phyloP scores from a whole-genome alignment of 2,329 filamentous ascomycete genomes.

The Fusarium albidum region DNA sequence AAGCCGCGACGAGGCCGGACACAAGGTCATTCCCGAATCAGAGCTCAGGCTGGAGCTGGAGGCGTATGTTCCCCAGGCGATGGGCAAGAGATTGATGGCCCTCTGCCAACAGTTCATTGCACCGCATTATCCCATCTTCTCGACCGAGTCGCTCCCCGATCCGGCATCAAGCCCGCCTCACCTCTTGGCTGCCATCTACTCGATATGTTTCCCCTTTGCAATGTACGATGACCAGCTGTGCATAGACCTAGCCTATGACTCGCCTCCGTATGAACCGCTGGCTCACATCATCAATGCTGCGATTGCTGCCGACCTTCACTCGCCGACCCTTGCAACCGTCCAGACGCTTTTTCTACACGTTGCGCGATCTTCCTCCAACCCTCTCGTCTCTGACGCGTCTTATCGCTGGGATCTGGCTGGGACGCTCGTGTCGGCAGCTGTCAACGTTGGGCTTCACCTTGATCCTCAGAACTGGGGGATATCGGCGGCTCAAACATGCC shows the following conservation, averaged over 20 bases:
- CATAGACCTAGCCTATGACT: constrained; percentile 34
- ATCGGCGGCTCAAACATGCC: constrained; percentile 12
- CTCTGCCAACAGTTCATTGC: constrained; percentile 18
- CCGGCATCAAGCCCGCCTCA: neutral
- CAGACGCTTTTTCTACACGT: constrained; percentile 15
- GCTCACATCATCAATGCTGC: constrained; percentile 23
- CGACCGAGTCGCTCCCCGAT: constrained; percentile 10
- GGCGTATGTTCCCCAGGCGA: neutral
- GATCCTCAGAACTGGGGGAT: constrained; percentile 27
- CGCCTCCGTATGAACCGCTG: constrained; percentile 23
- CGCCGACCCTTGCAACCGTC: constrained; percentile 16
- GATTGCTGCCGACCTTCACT: constrained; percentile 23
- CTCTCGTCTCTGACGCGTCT: constrained; percentile 25
- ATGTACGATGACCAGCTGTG: constrained; percentile 32
- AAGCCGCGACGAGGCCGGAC: constrained; percentile 20
- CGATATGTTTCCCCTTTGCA: constrained; percentile 28
- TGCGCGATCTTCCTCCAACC: constrained; percentile 25
- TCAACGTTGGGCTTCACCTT: constrained; percentile 28
- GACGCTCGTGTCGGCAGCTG: constrained; percentile 20
- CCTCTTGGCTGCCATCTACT: constrained; percentile 28
- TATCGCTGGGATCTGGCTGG: constrained; percentile 26
- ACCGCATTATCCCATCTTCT: constrained; percentile 26
- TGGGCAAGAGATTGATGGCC: constrained; percentile 15
- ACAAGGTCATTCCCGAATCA: neutral
- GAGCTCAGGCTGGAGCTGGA: constrained; percentile 12